Evolutionary conservation across 192 early-diverging fungal genomes (phyloP).

Genomic region (Dispira parvispora): DNA sequence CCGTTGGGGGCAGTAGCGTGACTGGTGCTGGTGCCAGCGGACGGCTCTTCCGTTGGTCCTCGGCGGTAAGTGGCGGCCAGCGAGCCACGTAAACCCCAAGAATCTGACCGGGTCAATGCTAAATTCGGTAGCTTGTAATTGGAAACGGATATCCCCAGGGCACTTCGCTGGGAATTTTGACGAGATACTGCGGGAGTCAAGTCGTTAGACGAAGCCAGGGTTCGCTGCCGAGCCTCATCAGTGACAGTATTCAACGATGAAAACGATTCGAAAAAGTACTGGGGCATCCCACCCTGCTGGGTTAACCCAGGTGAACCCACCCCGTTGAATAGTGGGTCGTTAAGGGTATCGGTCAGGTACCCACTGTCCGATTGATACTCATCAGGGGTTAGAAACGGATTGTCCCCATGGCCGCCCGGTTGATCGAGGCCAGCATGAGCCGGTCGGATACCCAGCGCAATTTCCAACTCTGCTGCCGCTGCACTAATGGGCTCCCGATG

Average conservation of each 20-base stretch:
- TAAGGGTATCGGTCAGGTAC: neutral
- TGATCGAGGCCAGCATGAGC: neutral
- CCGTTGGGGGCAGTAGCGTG: neutral
- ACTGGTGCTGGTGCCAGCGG: neutral
- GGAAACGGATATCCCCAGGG: neutral
- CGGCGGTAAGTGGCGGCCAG: neutral
- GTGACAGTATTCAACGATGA: neutral
- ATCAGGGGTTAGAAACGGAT: conserved; percentile 8
- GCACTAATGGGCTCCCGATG: neutral
- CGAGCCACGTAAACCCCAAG: neutral
- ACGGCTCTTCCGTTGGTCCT: neutral
- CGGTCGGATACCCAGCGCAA: neutral
- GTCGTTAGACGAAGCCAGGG: neutral
- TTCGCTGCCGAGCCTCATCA: neutral
- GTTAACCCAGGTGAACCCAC: neutral
- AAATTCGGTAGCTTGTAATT: neutral
- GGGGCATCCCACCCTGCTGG: neutral
- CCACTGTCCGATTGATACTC: neutral
- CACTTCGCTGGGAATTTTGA: neutral
- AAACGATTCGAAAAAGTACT: neutral
- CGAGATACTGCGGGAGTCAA: neutral
- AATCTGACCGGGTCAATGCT: conserved; percentile 1
- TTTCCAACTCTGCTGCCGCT: neutral
- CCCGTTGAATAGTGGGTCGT: neutral
- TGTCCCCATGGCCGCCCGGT: neutral